These are phyloP conservation scores for Ganoderma lucidum DNA, from an alignment of 1,284 basidiomycete species.

Conservation along the genomic window DNA sequence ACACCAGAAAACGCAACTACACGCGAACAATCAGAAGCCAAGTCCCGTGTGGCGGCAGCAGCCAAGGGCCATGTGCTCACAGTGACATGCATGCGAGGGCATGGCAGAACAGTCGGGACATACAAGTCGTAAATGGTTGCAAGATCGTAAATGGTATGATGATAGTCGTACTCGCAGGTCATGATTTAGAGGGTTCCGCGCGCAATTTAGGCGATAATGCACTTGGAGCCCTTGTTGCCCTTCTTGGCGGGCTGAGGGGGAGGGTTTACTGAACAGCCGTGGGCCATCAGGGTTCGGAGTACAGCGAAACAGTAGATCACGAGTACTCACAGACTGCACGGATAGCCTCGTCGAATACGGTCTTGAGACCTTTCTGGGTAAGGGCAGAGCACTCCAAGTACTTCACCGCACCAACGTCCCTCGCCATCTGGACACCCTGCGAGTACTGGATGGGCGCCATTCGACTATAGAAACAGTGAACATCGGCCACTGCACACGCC, in stretches of 20 bases:
- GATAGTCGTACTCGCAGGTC: constrained; percentile 36
- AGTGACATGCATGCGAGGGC: constrained; percentile 26
- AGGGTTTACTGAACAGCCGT: constrained; percentile 69
- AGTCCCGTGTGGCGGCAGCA: constrained; percentile 25
- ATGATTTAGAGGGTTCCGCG: constrained; percentile 27
- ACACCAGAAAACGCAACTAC: constrained; percentile 28
- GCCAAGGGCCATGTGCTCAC: constrained; percentile 32
- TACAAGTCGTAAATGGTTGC: constrained; percentile 45
- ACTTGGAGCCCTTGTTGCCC: constrained; percentile 52
- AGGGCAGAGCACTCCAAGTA: constrained; percentile 98
- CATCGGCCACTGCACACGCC: not conserved
- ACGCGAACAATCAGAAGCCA: constrained; percentile 26
- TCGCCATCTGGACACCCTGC: constrained; percentile 91
- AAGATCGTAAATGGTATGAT: constrained; percentile 46
- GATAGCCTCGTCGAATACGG: constrained; percentile 97
- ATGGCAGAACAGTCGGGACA: constrained; percentile 28
- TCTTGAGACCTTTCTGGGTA: constrained; percentile 98
- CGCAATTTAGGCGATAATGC: constrained; percentile 72
- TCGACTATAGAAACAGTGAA: constrained; percentile 59
- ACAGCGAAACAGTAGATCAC: constrained; percentile 10
- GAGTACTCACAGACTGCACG: constrained; percentile 83
- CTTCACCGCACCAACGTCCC: constrained; percentile 95
- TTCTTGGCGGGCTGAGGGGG: constrained; percentile 63
- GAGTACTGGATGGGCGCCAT: constrained; percentile 95
- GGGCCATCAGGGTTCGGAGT: constrained; percentile 25